Percentiles rank a stretch among this genome's conserved stretches.
phyloP scores from a whole-genome alignment of 352 stramenopile genomes.

The Phytophthora sojae region DNA sequence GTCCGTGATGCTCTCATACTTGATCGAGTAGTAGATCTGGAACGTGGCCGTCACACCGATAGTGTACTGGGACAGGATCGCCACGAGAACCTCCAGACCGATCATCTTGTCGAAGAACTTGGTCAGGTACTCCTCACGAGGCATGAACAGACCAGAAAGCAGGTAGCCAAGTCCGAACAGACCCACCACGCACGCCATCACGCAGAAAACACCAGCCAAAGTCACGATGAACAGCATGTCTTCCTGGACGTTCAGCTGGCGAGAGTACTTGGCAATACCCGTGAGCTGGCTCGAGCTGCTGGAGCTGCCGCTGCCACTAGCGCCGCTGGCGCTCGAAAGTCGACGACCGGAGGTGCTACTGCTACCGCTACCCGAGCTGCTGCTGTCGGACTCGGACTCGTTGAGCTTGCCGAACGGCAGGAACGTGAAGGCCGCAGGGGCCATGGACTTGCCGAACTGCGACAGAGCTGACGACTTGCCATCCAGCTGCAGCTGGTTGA shows the following conservation, averaged over 20 bases:
- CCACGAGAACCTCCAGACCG: slow-evolving; percentile 71
- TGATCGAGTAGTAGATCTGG: slow-evolving; percentile 84
- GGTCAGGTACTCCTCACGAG: slow-evolving; percentile 66
- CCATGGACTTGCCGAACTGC: slow-evolving; percentile 81
- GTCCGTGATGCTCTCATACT: slow-evolving; percentile 60
- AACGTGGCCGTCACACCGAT: slow-evolving; percentile 86
- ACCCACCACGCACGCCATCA: slow-evolving; percentile 71
- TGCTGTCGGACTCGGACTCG: slow-evolving; percentile 32
- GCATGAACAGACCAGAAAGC: slow-evolving; percentile 69
- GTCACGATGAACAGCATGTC: slow-evolving; percentile 88
- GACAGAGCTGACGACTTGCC: slow-evolving; percentile 76
- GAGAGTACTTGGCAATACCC: slow-evolving; percentile 79
- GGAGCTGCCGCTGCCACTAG: slow-evolving; percentile 19
- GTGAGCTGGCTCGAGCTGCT: slow-evolving; percentile 25
- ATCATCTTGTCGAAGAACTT: slow-evolving; percentile 92
- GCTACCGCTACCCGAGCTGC: slow-evolving; percentile 32
- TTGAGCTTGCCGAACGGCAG: slow-evolving; percentile 74
- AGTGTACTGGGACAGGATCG: slow-evolving; percentile 87
- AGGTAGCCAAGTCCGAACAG: slow-evolving; percentile 72
- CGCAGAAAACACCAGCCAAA: slow-evolving; percentile 75
- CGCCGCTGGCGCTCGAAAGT: slow-evolving; percentile 19
- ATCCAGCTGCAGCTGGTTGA: slow-evolving; percentile 78
- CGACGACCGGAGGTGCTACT: slow-evolving; percentile 36
- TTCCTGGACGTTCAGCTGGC: slow-evolving; percentile 73
- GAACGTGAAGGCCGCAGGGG: slow-evolving; percentile 78